Evolutionary conservation across 495 filamentous ascomycete genomes (phyloP).

Genomic region (Penicillium pancosmium): DNA sequence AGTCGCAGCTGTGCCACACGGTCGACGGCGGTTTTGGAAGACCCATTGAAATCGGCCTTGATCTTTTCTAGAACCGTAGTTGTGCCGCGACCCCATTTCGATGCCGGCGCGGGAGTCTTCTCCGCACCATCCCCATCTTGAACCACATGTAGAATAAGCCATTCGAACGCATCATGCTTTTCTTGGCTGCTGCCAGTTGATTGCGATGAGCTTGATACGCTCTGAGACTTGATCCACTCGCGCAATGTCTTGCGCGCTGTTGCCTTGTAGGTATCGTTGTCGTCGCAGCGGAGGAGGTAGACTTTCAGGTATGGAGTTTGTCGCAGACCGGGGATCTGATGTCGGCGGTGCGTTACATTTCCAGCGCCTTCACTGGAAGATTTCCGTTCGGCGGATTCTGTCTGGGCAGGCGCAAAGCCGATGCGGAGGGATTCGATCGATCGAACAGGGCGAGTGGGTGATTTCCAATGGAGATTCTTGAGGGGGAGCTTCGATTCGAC

Average conservation of each 20-base stretch:
- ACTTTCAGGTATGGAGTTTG: conserved; percentile 95
- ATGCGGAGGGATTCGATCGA: conserved; percentile 92
- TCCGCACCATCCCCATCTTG: conserved; percentile 63
- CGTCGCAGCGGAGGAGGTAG: conserved; percentile 85
- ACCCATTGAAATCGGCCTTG: conserved; percentile 86
- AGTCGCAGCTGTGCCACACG: conserved; percentile 85
- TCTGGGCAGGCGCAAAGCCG: conserved; percentile 68
- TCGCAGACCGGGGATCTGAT: conserved; percentile 93
- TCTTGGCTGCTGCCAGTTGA: conserved; percentile 57
- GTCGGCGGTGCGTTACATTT: conserved; percentile 66
- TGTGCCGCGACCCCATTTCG: conserved; percentile 78
- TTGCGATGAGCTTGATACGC: conserved; percentile 46
- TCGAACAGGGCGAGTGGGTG: conserved; percentile 82
- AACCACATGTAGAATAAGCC: conserved; percentile 91
- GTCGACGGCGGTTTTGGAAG: conserved; percentile 75
- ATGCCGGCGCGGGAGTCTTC: conserved; percentile 67
- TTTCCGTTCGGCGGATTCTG: conserved; percentile 35
- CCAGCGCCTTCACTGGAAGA: conserved; percentile 39
- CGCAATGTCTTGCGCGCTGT: conserved; percentile 74
- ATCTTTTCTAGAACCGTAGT: conserved; percentile 88
- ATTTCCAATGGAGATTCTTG: conserved; percentile 96
- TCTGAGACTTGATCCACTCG: conserved; percentile 87
- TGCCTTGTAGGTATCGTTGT: conserved; percentile 89
- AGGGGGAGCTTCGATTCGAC: conserved; percentile 80
- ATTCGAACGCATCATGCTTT: conserved; percentile 95